Conservation (phyloP, 768 basidiomycete genomes). For the Melanogaster broomeanus region DNA sequence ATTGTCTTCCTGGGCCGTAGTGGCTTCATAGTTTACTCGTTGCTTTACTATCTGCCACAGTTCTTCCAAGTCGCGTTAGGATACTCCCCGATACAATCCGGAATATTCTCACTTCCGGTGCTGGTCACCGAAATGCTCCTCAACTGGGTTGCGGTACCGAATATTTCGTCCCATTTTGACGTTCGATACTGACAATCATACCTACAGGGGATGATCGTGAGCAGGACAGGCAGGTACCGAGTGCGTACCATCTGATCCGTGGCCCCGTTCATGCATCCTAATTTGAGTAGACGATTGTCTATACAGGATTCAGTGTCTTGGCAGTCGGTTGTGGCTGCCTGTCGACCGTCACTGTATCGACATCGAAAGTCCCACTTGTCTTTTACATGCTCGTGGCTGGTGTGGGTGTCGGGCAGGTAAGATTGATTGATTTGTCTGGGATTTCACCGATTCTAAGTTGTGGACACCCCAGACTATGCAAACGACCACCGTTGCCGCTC, state of each 20-base stretch:
- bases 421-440: too few species aligned
- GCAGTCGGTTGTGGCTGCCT: conserved; percentile 68
- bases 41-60: conserved; percentile 72
- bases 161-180: background rate
- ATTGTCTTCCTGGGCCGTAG: conserved; percentile 29
- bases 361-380: conserved; percentile 51
- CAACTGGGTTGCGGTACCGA: conserved; percentile 54
- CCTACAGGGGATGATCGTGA: conserved; percentile 58
- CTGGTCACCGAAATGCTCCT: conserved; percentile 63
- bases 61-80: conserved; percentile 74
- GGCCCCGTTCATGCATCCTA: too few species aligned
- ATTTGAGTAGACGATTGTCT: conserved; percentile 50
- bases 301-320: conserved; percentile 68
- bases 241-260: conserved; percentile 29
- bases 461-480: conserved; percentile 49
- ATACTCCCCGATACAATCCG: conserved; percentile 62
- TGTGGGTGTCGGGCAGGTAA: conserved; percentile 58
- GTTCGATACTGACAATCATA: background rate
- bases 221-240: conserved; percentile 63
- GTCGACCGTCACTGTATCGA: conserved; percentile 55
- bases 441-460: too few species aligned
- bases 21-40: conserved; percentile 64
- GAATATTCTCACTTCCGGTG: conserved; percentile 66
- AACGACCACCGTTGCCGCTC: conserved; percentile 70
- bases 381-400: conserved; percentile 63